Conservation (phyloP, 768 basidiomycete species). For the Suillus subaureus region DNA sequence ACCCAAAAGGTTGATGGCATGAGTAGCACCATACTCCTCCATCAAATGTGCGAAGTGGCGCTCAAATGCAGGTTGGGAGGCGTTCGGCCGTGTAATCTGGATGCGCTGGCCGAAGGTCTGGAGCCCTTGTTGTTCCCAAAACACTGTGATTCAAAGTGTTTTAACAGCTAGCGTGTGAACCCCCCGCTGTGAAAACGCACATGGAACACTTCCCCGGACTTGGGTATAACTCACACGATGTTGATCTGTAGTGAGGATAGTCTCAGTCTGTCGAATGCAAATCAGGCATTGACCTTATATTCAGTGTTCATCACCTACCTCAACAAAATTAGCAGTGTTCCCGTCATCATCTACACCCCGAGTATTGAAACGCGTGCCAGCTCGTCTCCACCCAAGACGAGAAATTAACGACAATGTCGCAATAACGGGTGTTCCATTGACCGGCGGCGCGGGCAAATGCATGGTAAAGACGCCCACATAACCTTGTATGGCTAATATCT, state of each 20-base stretch:
- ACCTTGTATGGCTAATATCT: slow-evolving; percentile 94
- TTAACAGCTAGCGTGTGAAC: slow-evolving; percentile 7
- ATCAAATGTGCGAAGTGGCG: slow-evolving; percentile 87
- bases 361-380: slow-evolving; percentile 96
- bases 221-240: slow-evolving; percentile 92
- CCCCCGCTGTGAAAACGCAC: slow-evolving; percentile 51
- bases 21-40: slow-evolving; percentile 81
- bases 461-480: slow-evolving; percentile 85
- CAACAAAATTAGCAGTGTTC: slow-evolving; percentile 94
- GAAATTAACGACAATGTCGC: slow-evolving; percentile 83
- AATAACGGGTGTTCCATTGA: slow-evolving; percentile 68
- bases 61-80: slow-evolving; percentile 96
- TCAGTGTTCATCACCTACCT: slow-evolving; percentile 49
- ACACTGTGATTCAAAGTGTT: slow-evolving; percentile 55
- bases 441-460: slow-evolving; percentile 74
- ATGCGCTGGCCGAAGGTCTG: slow-evolving; percentile 95
- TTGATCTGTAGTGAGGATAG: slow-evolving; percentile 82
- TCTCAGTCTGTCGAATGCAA: slow-evolving; percentile 68
- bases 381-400: slow-evolving; percentile 90
- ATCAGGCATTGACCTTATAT: slow-evolving; percentile 16
- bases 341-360: slow-evolving; percentile 96
- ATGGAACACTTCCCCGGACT: slow-evolving; percentile 92
- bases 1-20: slow-evolving; percentile 91
- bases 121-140: slow-evolving; percentile 98
- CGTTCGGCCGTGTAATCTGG: slow-evolving; percentile 93